Evolutionary conservation across 78 protist species (phyloP).

Genomic region (Dictyostelium citrinum): DNA sequence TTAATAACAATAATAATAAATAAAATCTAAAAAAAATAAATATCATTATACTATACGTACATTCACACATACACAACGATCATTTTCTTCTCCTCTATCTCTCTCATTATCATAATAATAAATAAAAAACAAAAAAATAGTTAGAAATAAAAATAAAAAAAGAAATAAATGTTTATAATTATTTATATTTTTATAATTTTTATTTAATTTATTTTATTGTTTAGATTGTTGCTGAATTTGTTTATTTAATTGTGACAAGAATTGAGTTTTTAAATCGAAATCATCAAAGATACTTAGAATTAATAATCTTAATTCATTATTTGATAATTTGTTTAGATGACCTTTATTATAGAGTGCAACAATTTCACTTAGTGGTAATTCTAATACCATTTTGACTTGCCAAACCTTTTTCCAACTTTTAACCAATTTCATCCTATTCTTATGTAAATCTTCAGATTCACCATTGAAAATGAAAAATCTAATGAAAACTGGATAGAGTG

Average conservation of each 20-base stretch:
- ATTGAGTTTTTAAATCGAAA: constrained; percentile 42
- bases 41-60: neutral
- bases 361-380: constrained; percentile 29
- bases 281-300: constrained; percentile 54
- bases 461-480: constrained; percentile 19
- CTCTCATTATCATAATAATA: neutral
- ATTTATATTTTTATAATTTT: neutral
- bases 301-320: constrained; percentile 13
- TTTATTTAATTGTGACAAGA: constrained; percentile 22
- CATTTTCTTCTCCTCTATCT: neutral
- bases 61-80: neutral
- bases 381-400: constrained; percentile 51
- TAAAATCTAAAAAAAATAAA: neutral
- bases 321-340: constrained; percentile 10
- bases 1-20: neutral
- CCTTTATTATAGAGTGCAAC: constrained; percentile 25
- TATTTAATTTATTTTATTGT: neutral
- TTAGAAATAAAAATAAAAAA: neutral
- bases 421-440: constrained; percentile 21
- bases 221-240: neutral
- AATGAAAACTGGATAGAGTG: neutral
- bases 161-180: neutral
- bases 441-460: constrained; percentile 32
- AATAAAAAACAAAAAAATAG: neutral
- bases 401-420: constrained; percentile 57